phyloP scores from a whole-genome alignment of 768 basidiomycete species.

The Suillus sp. region DNA sequence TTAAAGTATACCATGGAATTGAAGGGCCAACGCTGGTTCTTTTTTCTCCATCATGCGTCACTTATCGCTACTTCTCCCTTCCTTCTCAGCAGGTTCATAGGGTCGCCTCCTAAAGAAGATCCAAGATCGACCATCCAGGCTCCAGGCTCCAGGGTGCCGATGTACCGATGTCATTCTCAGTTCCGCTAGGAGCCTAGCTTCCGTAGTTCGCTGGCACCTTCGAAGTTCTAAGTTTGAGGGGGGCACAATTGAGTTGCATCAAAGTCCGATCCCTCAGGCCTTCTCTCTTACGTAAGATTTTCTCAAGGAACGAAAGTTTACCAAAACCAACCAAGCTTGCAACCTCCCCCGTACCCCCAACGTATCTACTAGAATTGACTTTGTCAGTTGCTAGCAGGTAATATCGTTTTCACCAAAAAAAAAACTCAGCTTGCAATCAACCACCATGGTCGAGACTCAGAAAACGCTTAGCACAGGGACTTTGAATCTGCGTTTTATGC shows the following conservation, averaged over 20 bases:
- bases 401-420: too few species aligned
- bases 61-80: too few species aligned
- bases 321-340: not conserved
- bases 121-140: not conserved
- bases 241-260: not conserved
- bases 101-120: not conserved
- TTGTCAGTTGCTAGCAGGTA: too few species aligned
- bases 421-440: not conserved
- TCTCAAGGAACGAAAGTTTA: conserved; percentile 4
- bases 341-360: too few species aligned
- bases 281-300: conserved; percentile 2
- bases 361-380: too few species aligned
- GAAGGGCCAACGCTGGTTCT: not conserved
- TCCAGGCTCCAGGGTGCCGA: not conserved
- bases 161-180: not conserved
- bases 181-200: not conserved
- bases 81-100: not conserved
- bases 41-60: not conserved
- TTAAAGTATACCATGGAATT: not conserved
- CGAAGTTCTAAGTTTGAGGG: not conserved
- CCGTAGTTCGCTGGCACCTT: not conserved
- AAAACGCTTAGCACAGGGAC: conserved; percentile 65
- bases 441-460: conserved; percentile 25
- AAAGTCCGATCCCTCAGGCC: conserved; percentile 3
- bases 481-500: conserved; percentile 71